Evolutionary conservation across 306 rosid genomes (phyloP).

Genomic region (Malus sylvestris): DNA sequence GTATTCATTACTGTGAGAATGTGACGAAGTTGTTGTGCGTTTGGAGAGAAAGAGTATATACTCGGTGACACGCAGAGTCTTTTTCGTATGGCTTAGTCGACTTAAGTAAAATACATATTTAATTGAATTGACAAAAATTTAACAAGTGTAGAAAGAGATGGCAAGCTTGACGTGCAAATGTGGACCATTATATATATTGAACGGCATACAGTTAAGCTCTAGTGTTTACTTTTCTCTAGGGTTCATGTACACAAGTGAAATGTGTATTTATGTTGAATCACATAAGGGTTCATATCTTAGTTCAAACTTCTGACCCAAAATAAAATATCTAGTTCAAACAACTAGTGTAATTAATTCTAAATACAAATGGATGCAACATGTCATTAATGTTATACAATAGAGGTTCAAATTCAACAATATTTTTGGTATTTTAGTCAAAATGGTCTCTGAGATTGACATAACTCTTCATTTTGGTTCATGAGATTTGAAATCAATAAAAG

Average conservation of each 20-base stretch:
- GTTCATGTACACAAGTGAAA: background rate
- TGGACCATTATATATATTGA: background rate
- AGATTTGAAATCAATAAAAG: no score
- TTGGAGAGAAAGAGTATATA: background rate
- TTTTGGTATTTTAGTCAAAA: no score
- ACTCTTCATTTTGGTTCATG: accelerated
- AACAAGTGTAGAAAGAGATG: background rate
- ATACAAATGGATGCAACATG: background rate
- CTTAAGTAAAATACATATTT: background rate
- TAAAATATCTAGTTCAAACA: no score
- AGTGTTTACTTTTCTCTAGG: background rate
- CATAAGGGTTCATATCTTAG: background rate
- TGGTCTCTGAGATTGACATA: no score
- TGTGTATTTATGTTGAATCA: no score
- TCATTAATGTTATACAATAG: no score
- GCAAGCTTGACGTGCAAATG: background rate
- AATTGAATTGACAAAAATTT: background rate
- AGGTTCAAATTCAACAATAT: no score
- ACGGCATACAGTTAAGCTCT: background rate
- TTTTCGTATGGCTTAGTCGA: background rate
- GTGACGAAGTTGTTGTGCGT: background rate
- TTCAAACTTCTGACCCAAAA: no score
- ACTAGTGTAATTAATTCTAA: no score
- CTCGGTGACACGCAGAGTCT: no score
- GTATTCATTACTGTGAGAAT: no score